These are phyloP conservation scores for Populus pruinosa DNA, from an alignment of 345 rosid genomes.

Conservation along the genomic window DNA sequence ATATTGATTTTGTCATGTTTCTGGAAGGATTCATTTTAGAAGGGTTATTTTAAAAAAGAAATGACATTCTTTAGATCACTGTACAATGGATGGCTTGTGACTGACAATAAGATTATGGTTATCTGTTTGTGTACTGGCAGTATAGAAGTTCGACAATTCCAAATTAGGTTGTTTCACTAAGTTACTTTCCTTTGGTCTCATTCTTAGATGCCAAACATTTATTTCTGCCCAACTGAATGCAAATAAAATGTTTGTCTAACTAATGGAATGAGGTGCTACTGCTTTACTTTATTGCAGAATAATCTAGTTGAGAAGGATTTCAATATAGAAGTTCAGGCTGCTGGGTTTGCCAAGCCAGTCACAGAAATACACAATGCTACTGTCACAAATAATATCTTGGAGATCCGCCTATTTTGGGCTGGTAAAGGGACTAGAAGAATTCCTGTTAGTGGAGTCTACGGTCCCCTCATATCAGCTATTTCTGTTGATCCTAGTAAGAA, in stretches of 20 bases:
- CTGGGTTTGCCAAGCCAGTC: neutral
- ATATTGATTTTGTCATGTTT: neutral
- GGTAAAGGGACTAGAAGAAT: slow-evolving; percentile 17
- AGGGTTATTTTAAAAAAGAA: no score
- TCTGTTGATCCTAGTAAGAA: slow-evolving; percentile 9
- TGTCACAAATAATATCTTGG: slow-evolving; percentile 1
- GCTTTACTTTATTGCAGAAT: neutral
- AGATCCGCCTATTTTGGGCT: slow-evolving; percentile 12
- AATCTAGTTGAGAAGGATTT: slow-evolving; percentile 6
- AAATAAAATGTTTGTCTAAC: neutral
- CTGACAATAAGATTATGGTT: neutral
- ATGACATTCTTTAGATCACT: neutral
- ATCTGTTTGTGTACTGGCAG: neutral
- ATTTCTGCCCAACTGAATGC: neutral
- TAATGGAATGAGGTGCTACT: neutral
- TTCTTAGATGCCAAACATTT: neutral
- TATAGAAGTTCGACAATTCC: neutral
- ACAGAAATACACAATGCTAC: neutral
- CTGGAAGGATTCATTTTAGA: neutral
- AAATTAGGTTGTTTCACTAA: neutral
- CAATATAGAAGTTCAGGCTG: slow-evolving; percentile 1
- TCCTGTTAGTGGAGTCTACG: slow-evolving; percentile 8
- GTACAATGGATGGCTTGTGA: neutral
- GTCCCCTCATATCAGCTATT: slow-evolving; percentile 12
- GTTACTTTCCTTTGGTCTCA: neutral